Base-by-base conservation (phyloP, 495 filamentous ascomycete genomes). In the Aspergillus homomorphus region DNA sequence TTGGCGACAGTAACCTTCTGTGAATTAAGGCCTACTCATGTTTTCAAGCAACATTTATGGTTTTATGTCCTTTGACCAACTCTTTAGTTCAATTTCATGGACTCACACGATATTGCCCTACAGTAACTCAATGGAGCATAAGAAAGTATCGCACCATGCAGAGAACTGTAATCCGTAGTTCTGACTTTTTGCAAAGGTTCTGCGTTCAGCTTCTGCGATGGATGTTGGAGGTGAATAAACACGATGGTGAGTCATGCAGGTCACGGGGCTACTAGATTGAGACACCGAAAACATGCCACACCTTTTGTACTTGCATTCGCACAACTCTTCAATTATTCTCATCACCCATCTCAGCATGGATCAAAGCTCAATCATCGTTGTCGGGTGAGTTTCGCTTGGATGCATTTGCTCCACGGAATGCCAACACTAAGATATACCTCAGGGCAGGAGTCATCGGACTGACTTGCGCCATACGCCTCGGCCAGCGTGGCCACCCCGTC, bases 391-490 rank as follows among this genome's bases (percentile, higher is more conserved):
- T 28, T 3, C 3, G 9, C 26, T 28, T 28, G 26, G 4, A 28
- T n/a, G 26, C 9, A 28, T 38, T 12, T 12, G 12, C 33, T 12
- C 12, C 33, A 12, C 8, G 15, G 8, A 7, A 38, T 10, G 6
- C 10, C 33, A 38, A 2, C 33, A 38, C 33, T 38, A 14, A 38
- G 6, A 38, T 12, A 2, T 12, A 38, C 33, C n/a, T 21, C 9
- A 53, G 50, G 6, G 50, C 50, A n/a, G 50, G 50, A 20, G 50
- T 43, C 21, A 41, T 53, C 18, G 30, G 30, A 43, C 30, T 53
- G 18, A 53, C 30, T 30, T 41, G 30, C 19, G 30, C 51, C 30
- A 21, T 43, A 12, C 30, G 21, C n/a, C 51, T 53, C 18, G n/a
- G 10, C 20, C 51, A 38, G 5, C 51, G 23, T 21, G 38, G 30